These are phyloP conservation scores for Fusarium hostae DNA, from an alignment of 2,329 filamentous ascomycete genomes.

Conservation along the genomic window DNA sequence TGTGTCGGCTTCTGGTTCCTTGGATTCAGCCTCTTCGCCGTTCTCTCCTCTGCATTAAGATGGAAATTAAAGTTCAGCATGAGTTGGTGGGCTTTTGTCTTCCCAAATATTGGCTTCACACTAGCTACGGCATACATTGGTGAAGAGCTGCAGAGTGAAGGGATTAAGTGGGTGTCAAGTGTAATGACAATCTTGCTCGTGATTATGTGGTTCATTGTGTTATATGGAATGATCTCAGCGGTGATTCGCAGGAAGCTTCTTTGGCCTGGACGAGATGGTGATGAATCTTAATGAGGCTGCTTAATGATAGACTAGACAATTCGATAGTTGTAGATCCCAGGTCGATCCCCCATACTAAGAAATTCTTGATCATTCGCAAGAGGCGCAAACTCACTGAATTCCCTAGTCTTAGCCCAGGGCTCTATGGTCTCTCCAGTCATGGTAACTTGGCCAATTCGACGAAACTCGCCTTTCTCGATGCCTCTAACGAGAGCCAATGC, in stretches of 20 bases:
- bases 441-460: slow-evolving; percentile 21
- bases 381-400: slow-evolving; percentile 22
- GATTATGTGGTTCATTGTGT: slow-evolving; percentile 41
- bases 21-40: slow-evolving; percentile 39
- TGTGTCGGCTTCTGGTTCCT: slow-evolving; percentile 46
- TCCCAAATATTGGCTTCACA: slow-evolving; percentile 44
- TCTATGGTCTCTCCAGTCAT: slow-evolving; percentile 3
- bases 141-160: slow-evolving; percentile 39
- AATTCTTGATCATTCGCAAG: slow-evolving; percentile 21
- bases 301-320: slow-evolving; percentile 18
- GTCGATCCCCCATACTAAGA: neutral
- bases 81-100: slow-evolving; percentile 45
- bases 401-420: neutral
- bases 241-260: slow-evolving; percentile 39
- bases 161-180: slow-evolving; percentile 41
- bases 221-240: slow-evolving; percentile 34
- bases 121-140: slow-evolving; percentile 42
- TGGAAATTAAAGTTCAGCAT: slow-evolving; percentile 41
- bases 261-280: slow-evolving; percentile 44
- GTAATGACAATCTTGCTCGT: slow-evolving; percentile 38
- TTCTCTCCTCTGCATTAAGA: slow-evolving; percentile 20
- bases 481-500: slow-evolving; percentile 21
- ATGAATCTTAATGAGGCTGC: neutral
- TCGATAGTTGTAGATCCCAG: slow-evolving; percentile 24
- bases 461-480: slow-evolving; percentile 23